Conservation (phyloP, 768 basidiomycete species). For the Tricholoma saponaceum region DNA sequence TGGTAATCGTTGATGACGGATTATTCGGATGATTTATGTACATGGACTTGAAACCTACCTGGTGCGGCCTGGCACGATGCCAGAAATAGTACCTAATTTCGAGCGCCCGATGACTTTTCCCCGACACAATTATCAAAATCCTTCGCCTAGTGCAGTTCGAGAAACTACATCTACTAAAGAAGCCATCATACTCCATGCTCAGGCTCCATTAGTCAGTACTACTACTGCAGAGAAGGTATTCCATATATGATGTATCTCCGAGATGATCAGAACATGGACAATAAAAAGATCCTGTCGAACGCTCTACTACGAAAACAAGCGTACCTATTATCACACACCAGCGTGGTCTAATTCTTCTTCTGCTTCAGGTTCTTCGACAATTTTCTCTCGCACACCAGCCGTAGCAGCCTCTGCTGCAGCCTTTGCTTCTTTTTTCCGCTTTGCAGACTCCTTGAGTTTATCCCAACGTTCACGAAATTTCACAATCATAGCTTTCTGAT, state of each 20-base stretch:
- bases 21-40: conserved; percentile 54
- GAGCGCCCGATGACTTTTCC: background rate
- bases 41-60: background rate
- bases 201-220: too few species aligned
- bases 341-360: conserved; percentile 44
- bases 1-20: conserved; percentile 62
- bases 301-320: too few species aligned
- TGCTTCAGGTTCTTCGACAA: conserved; percentile 68
- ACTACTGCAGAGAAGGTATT: too few species aligned
- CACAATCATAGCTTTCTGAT: conserved; percentile 75
- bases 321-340: conserved; percentile 11
- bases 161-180: too few species aligned
- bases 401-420: conserved; percentile 45
- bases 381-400: conserved; percentile 55
- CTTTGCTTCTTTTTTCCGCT: conserved; percentile 78
- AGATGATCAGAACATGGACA: too few species aligned
- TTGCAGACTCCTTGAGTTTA: conserved; percentile 84
- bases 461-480: conserved; percentile 88
- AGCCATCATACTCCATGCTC: too few species aligned
- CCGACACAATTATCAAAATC: too few species aligned
- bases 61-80: background rate
- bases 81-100: background rate
- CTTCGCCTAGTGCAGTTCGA: too few species aligned
- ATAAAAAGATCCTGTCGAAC: too few species aligned
- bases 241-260: too few species aligned